phyloP scores from a whole-genome alignment of 2,329 filamentous ascomycete genomes.

The Epichloe baconii region DNA sequence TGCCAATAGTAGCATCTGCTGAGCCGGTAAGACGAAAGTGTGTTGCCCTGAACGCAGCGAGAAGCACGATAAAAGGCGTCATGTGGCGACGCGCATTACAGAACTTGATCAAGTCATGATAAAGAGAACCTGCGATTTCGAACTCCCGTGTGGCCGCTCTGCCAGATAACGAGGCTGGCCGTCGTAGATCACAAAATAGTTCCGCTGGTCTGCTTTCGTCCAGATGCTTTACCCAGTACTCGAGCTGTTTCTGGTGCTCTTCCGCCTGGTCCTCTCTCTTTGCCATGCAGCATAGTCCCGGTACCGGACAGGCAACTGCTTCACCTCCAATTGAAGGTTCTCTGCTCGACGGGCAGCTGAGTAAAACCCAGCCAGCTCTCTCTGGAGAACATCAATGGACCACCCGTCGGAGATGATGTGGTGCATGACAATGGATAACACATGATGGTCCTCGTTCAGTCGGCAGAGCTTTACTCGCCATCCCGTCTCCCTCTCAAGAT shows the following conservation, averaged over 20 bases:
- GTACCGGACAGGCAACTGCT: not conserved
- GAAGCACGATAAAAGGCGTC: not conserved
- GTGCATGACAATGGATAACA: not conserved
- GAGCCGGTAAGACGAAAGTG: not conserved
- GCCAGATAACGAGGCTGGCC: not conserved
- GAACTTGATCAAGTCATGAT: not conserved
- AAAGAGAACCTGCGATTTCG: not conserved
- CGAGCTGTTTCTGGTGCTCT: not conserved
- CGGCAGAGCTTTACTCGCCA: not conserved
- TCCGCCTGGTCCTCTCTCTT: not conserved
- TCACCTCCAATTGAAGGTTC: not conserved
- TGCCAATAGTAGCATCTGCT: slow-evolving; percentile 6
- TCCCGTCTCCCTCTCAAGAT: not conserved
- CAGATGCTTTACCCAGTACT: not conserved
- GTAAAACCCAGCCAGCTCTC: not conserved
- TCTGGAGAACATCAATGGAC: not conserved
- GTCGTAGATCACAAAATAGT: not conserved
- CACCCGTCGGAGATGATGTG: not conserved
- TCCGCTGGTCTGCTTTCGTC: not conserved
- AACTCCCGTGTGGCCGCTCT: not conserved
- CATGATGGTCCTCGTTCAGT: not conserved
- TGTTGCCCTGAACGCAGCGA: not conserved
- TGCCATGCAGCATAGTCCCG: not conserved
- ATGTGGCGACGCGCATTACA: not conserved
- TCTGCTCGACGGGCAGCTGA: not conserved